Percentiles rank a stretch among this genome's conserved stretches.
phyloP scores from a whole-genome alignment of 2,329 filamentous ascomycete genomes.

The Geosmithia flava region DNA sequence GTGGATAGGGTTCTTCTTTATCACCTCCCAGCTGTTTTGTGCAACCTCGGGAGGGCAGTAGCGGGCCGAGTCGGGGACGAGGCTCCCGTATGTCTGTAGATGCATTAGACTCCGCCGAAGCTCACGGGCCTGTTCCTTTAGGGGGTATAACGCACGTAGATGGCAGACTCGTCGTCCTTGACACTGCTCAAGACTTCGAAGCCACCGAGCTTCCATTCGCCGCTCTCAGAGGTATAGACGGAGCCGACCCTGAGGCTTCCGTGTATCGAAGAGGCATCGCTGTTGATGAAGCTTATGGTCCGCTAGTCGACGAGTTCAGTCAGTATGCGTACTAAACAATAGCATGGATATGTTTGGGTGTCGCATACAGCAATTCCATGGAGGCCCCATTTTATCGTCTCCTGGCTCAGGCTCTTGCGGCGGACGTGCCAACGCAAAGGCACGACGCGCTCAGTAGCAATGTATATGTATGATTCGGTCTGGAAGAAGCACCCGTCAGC shows the following conservation, averaged over 20 bases:
- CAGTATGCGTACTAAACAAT: background rate
- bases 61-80: constrained; percentile 72
- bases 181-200: constrained; percentile 91
- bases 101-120: background rate
- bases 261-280: constrained; percentile 84
- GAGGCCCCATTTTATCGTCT: constrained; percentile 95
- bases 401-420: constrained; percentile 74
- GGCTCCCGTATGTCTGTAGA: constrained; percentile 64
- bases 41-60: constrained; percentile 83
- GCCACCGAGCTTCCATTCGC: constrained; percentile 93
- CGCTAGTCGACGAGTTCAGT: constrained; percentile 37
- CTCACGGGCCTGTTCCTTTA: background rate
- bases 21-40: constrained; percentile 79
- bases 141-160: constrained; percentile 47
- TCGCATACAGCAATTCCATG: constrained; percentile 63
- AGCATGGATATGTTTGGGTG: background rate
- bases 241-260: constrained; percentile 77
- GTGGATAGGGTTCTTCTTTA: constrained; percentile 70
- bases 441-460: constrained; percentile 82
- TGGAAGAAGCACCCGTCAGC: constrained; percentile 22
- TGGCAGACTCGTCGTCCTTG: constrained; percentile 88
- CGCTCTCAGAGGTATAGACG: constrained; percentile 87
- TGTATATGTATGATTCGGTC: constrained; percentile 92
- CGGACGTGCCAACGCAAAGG: constrained; percentile 85
- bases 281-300: constrained; percentile 92